A percentile compares a stretch with the other conserved stretches of the same genome.
Evolutionary conservation across 106 monocot genomes (phyloP).

Genomic region (Dendrobium chrysotoxum): DNA sequence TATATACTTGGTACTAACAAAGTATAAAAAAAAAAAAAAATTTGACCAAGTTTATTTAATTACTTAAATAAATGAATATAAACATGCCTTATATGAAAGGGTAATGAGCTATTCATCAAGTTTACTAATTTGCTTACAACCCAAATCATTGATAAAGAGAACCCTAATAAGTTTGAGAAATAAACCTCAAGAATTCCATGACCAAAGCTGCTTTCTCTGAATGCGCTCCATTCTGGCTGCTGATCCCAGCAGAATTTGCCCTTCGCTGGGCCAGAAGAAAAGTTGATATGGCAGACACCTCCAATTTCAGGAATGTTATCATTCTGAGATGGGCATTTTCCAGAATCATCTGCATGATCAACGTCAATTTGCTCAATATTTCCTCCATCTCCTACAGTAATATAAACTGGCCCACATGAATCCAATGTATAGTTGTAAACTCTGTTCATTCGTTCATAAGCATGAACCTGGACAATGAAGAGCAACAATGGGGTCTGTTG

Average conservation of each 20-base stretch:
- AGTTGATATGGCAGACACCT: slow-evolving; percentile 68
- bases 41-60: too few species aligned
- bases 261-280: slow-evolving; percentile 73
- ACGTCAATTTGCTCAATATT: slow-evolving; percentile 75
- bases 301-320: slow-evolving; percentile 74
- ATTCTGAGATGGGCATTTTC: slow-evolving; percentile 61
- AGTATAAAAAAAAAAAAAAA: too few species aligned
- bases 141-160: neutral
- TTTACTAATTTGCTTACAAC: too few species aligned
- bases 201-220: slow-evolving; percentile 90
- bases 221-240: slow-evolving; percentile 93
- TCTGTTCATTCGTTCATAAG: slow-evolving; percentile 83
- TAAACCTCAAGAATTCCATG: slow-evolving; percentile 87
- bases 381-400: slow-evolving; percentile 92
- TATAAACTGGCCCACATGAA: slow-evolving; percentile 77
- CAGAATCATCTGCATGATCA: slow-evolving; percentile 74
- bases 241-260: slow-evolving; percentile 74
- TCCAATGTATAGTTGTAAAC: slow-evolving; percentile 74
- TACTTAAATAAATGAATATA: too few species aligned
- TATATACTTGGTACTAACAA: too few species aligned
- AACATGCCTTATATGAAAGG: too few species aligned
- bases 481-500: neutral
- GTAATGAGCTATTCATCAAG: too few species aligned
- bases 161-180: neutral
- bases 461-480: slow-evolving; percentile 56